Evolutionary conservation across 2,329 filamentous ascomycete species (phyloP).

Genomic region (Phialophora verrucosa): DNA sequence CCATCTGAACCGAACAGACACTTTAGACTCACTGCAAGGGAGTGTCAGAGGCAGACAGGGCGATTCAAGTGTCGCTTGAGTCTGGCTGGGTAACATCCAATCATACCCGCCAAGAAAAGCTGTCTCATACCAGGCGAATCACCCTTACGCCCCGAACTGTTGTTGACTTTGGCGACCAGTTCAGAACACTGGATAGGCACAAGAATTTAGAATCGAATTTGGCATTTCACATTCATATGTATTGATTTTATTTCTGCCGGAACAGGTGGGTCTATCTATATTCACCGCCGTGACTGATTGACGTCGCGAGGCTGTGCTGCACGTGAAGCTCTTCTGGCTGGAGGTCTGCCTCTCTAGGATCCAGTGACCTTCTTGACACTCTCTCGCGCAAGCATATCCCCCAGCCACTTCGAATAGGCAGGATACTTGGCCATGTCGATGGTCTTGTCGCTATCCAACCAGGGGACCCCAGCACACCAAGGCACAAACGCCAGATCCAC

Average conservation of each 20-base stretch:
- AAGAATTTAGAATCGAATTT: neutral
- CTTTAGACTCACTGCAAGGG: constrained; percentile 1
- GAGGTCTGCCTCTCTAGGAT: neutral
- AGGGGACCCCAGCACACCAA: neutral
- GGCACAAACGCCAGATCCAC: constrained; percentile 6
- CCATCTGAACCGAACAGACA: neutral
- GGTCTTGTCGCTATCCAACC: constrained; percentile 1
- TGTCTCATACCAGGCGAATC: constrained; percentile 1
- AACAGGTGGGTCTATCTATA: neutral
- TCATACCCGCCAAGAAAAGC: constrained; percentile 1
- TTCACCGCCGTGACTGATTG: neutral
- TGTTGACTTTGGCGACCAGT: neutral
- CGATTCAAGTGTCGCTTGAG: neutral
- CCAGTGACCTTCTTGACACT: constrained; percentile 3
- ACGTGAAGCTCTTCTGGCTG: neutral
- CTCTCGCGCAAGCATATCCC: constrained; percentile 2
- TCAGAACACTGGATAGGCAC: neutral
- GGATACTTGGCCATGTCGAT: constrained; percentile 5
- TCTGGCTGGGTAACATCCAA: neutral
- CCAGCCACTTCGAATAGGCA: constrained; percentile 8
- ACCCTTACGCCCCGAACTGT: neutral
- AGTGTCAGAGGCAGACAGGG: neutral
- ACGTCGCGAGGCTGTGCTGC: neutral
- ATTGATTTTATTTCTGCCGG: neutral
- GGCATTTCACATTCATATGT: neutral